These are phyloP conservation scores for Mycosarcoma mackinlayi DNA, from an alignment of 1,284 basidiomycete genomes.

Conservation along the genomic window DNA sequence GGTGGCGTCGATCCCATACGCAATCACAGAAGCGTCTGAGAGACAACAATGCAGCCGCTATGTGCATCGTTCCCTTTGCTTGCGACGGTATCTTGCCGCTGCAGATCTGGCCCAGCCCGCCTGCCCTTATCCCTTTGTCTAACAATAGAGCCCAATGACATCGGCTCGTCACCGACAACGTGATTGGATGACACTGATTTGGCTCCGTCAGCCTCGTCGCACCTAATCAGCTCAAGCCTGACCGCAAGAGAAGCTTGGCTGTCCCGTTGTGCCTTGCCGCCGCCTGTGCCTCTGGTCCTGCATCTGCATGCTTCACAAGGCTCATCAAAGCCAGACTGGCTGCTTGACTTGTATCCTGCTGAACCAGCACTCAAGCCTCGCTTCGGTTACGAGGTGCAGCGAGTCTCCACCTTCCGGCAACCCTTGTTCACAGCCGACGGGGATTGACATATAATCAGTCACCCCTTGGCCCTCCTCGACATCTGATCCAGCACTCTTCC, in stretches of 20 bases:
- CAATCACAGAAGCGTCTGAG: too few species aligned
- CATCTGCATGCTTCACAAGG: constrained; percentile 23
- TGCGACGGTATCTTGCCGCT: not conserved
- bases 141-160: not conserved
- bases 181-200: not conserved
- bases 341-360: not conserved
- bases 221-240: too few species aligned
- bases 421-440: not conserved
- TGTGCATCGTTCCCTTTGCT: too few species aligned
- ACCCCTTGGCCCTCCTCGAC: not conserved
- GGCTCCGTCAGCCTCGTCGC: too few species aligned
- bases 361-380: constrained; percentile 1
- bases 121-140: not conserved
- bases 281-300: constrained; percentile 5
- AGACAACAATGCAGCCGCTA: too few species aligned
- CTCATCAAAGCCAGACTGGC: constrained; percentile 11
- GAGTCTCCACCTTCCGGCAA: not conserved
- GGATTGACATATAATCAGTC: constrained; percentile 22
- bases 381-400: not conserved
- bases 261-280: constrained; percentile 5
- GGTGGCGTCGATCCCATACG: too few species aligned
- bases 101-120: not conserved
- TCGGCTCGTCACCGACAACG: not conserved
- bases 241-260: not conserved
- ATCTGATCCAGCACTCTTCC: constrained; percentile 5